Base-by-base conservation (phyloP, 345 rosid genomes). In the Moricandia arvensis region DNA sequence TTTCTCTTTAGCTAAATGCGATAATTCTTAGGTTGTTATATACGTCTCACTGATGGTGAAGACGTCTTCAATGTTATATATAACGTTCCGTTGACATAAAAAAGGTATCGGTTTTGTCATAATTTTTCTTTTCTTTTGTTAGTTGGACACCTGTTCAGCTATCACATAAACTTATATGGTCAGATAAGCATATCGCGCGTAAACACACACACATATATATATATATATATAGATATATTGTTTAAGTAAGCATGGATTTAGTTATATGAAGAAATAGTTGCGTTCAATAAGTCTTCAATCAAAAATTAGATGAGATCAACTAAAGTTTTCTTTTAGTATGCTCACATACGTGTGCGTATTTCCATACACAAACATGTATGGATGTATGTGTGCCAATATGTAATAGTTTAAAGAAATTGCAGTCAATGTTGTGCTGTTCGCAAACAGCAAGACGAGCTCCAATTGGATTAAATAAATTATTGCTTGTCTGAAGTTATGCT, bases 341-440 rank as follows among this genome's bases (percentile, higher is more conserved):
- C 30, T 43, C 62, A 24, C 54, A 15, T 59, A 69, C 79, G 79
- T 76, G 64, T 69, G 57, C 53, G 64, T 4, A 62, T 66, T 43
- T 45, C 12, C n/a, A 17, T 15, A 33, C 1, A 37, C 33, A n/a
- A n/a, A 59, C 31, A 51, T 51, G 11, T 47, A n/a, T 29, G 5
- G 0, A 17, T 53, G 5, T 54, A 21, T 18, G 15, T 26, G 11
- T 57, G 16, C 13, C 11, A 21, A 5, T 57, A 24, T 57, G 9
- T 27, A 74, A 74, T 31, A 41, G 65, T 3, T n/a, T 41, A 74
- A 13, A 12, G 16, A 66, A 55, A 33, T 37, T 65, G 47, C 43
- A 75, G 63, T 75, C 69, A 38, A 62, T 53, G 80, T 38, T 69
- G 75, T 30, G 80, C 49, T 69, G 80, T 49, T 37, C 31, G 41